Conservation (phyloP, 2,329 filamentous ascomycete genomes). For the Juglanconis oblonga region DNA sequence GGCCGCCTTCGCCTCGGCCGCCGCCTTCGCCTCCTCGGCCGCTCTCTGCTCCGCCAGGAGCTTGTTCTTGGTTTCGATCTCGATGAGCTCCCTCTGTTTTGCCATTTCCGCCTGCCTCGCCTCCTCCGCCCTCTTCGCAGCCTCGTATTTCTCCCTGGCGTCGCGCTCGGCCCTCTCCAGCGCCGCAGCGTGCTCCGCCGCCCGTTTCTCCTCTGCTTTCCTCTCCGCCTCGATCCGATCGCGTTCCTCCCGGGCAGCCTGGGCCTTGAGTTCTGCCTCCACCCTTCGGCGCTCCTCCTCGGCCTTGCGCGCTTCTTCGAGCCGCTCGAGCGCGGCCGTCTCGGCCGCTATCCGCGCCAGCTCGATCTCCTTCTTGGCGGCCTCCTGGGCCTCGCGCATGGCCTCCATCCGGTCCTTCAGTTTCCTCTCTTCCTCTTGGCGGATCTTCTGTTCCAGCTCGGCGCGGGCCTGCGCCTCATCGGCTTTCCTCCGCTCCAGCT, state of each 20-base stretch:
- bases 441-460: slow-evolving; percentile 42
- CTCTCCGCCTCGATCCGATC: slow-evolving; percentile 31
- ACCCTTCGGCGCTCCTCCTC: slow-evolving; percentile 32
- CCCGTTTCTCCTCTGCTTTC: slow-evolving; percentile 39
- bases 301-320: slow-evolving; percentile 36
- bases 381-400: slow-evolving; percentile 39
- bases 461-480: slow-evolving; percentile 43
- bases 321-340: slow-evolving; percentile 36
- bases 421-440: slow-evolving; percentile 44
- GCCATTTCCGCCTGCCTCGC: slow-evolving; percentile 34
- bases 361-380: slow-evolving; percentile 45
- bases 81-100: slow-evolving; percentile 44
- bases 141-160: slow-evolving; percentile 37
- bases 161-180: slow-evolving; percentile 44
- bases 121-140: slow-evolving; percentile 34
- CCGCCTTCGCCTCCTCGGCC: slow-evolving; percentile 41
- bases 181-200: slow-evolving; percentile 42
- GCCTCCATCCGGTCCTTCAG: slow-evolving; percentile 34
- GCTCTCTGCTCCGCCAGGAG: slow-evolving; percentile 45
- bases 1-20: slow-evolving; percentile 32
- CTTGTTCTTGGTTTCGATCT: slow-evolving; percentile 42
- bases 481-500: slow-evolving; percentile 42
- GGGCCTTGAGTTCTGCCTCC: slow-evolving; percentile 32
- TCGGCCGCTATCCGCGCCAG: slow-evolving; percentile 45
- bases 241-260: slow-evolving; percentile 32